Percentiles rank a stretch among this genome's conserved stretches.
Conservation (phyloP, 1,284 basidiomycete species). For the Cutaneotrichosporon dermatis region DNA sequence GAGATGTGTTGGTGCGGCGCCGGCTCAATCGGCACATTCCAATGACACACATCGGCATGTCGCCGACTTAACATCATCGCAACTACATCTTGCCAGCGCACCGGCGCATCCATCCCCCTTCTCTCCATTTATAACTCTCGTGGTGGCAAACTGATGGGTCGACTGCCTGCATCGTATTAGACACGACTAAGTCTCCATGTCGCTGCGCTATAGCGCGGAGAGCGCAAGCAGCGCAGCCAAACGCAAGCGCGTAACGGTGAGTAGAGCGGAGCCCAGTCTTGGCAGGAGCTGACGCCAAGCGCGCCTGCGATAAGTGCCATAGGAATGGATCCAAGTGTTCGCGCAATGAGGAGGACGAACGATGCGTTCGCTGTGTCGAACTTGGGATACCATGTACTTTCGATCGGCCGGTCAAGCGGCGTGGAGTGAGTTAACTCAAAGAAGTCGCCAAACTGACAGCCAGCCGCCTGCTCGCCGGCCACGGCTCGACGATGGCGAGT, state of each 20-base stretch:
- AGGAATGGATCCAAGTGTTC: background rate
- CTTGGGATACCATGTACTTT: background rate
- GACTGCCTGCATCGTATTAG: too few relatives aligned
- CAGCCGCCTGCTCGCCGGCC: background rate
- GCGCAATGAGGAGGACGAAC: background rate
- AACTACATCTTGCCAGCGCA: too few relatives aligned
- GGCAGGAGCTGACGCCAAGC: background rate
- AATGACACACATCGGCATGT: too few relatives aligned
- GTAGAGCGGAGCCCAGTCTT: background rate
- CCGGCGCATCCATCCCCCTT: too few relatives aligned
- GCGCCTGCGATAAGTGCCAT: constrained; percentile 1
- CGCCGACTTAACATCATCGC: too few relatives aligned
- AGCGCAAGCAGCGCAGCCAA: background rate
- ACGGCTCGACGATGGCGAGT: background rate
- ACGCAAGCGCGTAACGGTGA: constrained; percentile 1
- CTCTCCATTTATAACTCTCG: too few relatives aligned
- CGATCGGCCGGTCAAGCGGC: background rate
- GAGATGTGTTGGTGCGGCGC: background rate
- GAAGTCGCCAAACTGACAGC: background rate
- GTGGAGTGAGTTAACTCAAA: background rate
- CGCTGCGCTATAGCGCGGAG: background rate
- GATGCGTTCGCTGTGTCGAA: background rate
- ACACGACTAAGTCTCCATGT: too few relatives aligned
- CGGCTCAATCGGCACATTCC: background rate
- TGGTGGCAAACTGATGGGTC: too few relatives aligned